Conservation (phyloP, 2,329 filamentous ascomycete species). For the Penicillium sclerotigenum region DNA sequence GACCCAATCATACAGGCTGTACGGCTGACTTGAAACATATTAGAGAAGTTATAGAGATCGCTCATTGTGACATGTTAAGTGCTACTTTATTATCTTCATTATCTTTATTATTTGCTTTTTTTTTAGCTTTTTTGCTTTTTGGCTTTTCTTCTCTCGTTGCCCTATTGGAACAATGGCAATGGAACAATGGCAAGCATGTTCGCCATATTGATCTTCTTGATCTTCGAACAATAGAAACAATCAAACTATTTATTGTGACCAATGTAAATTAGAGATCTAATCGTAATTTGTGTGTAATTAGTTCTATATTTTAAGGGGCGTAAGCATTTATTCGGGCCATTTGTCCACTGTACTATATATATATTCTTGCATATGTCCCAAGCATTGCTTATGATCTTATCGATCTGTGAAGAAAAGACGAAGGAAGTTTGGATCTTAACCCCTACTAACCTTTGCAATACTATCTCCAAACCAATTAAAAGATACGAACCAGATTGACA, state of each 20-base stretch:
- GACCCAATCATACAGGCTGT: slow-evolving; percentile 15
- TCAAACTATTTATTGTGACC: neutral
- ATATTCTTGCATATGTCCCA: neutral
- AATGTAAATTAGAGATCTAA: neutral
- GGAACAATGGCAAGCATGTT: neutral
- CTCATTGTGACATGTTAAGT: neutral
- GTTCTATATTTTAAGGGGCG: neutral
- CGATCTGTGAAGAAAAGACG: neutral
- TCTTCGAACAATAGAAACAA: neutral
- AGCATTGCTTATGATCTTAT: no score
- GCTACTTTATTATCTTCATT: no score
- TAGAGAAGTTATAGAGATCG: neutral
- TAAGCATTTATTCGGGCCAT: neutral
- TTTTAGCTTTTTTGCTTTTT: neutral
- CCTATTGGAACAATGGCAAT: neutral
- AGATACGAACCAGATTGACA: neutral
- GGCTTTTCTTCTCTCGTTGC: neutral
- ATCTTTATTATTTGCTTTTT: no score
- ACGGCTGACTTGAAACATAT: slow-evolving; percentile 14
- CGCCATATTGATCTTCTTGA: slow-evolving; percentile 2
- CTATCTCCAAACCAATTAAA: neutral
- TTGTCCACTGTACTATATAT: neutral
- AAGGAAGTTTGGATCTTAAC: neutral
- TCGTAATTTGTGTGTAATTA: neutral
- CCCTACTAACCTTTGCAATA: neutral